A percentile compares a stretch with the other conserved stretches of the same genome.
These are phyloP conservation scores for Lasiosphaeris hirsuta DNA, from an alignment of 495 filamentous ascomycete genomes.

Conservation along the genomic window DNA sequence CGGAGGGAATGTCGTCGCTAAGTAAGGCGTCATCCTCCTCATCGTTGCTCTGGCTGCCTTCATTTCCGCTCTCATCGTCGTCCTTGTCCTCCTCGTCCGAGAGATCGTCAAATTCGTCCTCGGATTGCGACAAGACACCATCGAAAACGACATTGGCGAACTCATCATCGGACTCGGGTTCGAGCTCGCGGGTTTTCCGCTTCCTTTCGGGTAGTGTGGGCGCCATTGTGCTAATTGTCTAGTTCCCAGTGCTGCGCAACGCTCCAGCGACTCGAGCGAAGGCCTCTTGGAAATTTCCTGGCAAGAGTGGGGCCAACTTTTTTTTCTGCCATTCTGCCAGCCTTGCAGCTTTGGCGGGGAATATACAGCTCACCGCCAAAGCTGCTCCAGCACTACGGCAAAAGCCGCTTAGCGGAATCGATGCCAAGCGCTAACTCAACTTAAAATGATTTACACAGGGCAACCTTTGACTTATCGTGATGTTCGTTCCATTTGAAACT, in stretches of 20 bases:
- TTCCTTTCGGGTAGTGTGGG: slow-evolving; percentile 38
- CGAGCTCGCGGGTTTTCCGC: slow-evolving; percentile 40
- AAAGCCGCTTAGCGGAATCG: too few species aligned
- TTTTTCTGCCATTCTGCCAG: slow-evolving; percentile 33
- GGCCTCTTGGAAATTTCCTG: slow-evolving; percentile 19
- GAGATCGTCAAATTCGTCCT: slow-evolving; percentile 26
- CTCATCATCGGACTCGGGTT: slow-evolving; percentile 33
- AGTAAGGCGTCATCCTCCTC: slow-evolving; percentile 52
- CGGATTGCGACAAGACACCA: slow-evolving; percentile 33
- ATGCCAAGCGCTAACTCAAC: too few species aligned
- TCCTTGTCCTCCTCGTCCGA: slow-evolving; percentile 20
- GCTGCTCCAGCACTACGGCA: too few species aligned
- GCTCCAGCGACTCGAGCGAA: slow-evolving; percentile 9
- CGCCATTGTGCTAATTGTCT: slow-evolving; percentile 34
- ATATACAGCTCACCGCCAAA: background rate
- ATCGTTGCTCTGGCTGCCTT: slow-evolving; percentile 32
- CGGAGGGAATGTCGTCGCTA: slow-evolving; percentile 58
- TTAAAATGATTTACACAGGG: too few species aligned
- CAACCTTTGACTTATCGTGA: too few species aligned
- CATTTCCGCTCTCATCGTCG: slow-evolving; percentile 23
- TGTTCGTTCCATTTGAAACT: too few species aligned
- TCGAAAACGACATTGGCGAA: slow-evolving; percentile 30
- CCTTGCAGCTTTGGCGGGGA: slow-evolving; percentile 15
- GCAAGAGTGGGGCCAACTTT: slow-evolving; percentile 19
- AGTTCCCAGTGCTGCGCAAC: slow-evolving; percentile 19